These are phyloP conservation scores for Ogataea neopini DNA, from an alignment of 805 yeast genomes.

Conservation along the genomic window DNA sequence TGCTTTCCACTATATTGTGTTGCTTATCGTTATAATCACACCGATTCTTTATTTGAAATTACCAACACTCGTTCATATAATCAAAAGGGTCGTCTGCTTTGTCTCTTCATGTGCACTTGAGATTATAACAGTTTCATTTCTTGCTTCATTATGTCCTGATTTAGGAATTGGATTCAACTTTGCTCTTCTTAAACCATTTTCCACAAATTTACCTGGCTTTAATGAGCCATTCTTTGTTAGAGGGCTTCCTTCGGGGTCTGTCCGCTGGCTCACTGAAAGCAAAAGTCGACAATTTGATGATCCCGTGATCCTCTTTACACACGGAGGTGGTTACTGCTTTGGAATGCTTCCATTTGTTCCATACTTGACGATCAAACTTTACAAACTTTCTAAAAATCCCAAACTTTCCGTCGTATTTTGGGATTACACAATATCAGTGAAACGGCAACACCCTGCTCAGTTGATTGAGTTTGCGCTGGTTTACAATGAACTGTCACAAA, in stretches of 20 bases:
- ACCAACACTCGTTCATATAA: background rate
- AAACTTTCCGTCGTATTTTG: constrained; percentile 10
- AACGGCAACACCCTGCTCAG: constrained; percentile 7
- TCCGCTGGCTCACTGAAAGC: constrained; percentile 11
- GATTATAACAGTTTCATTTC: constrained; percentile 1
- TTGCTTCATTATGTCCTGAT: constrained; percentile 3
- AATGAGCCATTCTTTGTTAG: constrained; percentile 1
- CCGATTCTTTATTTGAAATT: background rate
- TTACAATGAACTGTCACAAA: constrained; percentile 8
- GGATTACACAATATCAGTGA: constrained; percentile 10
- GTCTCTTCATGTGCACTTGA: background rate
- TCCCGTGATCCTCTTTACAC: constrained; percentile 13
- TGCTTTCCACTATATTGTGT: background rate
- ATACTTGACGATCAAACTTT: constrained; percentile 2
- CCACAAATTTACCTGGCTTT: constrained; percentile 1
- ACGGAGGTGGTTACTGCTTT: constrained; percentile 15
- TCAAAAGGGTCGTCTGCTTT: background rate
- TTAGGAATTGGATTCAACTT: constrained; percentile 1
- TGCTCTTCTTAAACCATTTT: constrained; percentile 1
- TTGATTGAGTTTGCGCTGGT: constrained; percentile 7
- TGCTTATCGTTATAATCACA: background rate
- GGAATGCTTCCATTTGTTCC: constrained; percentile 11
- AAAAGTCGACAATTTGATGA: constrained; percentile 8
- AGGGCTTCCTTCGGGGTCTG: constrained; percentile 30
- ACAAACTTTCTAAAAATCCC: constrained; percentile 4